Base-by-base conservation (phyloP, 257 asterid genomes). In the Forsythia viridissima region DNA sequence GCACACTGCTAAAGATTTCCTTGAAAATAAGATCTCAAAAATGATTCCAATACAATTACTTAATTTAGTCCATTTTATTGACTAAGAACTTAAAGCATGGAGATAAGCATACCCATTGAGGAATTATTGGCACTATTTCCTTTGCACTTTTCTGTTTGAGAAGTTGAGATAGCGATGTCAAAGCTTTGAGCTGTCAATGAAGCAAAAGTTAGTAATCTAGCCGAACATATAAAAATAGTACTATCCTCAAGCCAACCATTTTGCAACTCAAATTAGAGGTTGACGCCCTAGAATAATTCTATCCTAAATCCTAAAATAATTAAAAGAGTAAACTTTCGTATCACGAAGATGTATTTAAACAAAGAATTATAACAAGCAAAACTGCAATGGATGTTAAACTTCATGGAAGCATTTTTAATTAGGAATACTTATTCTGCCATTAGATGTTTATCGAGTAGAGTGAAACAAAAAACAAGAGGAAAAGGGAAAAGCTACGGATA, bases 101-200 rank as follows among this genome's bases (percentile, higher is more conserved):
- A 24, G 67, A 78, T 41, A 79, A 59, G 80, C 94, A 77, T 91
- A 96, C 99, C 99, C 99, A 96, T 73, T 91, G 97, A 52, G 98
- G 97, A 81, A 92, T 85, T 77, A 91, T 86, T 4, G 81, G 87
- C 20, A 83, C 89, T 66, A 96, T 80, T 84, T 92, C 98, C 87
- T 77, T 87, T 13, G 91, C 87, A 70, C 91, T 78, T 88, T 89
- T 96, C 86, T 89, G 88, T 79, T 88, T 86, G 84, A 93, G 81
- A 75, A 90, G 89, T 84, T 89, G 91, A 68, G 96, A 91, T 80
- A 96, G 92, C 37, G 97, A 82, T 46, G 91, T 63, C 88, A 96
- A 83, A 75, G 99, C 99, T 89, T 93, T 96, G 78, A 93, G 94
- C 99, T 96, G 98, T 72, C 59, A 79, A 77, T 84, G 83, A 80